A percentile compares a stretch with the other conserved stretches of the same genome.
Evolutionary conservation across 768 basidiomycete species (phyloP).

Genomic region (Lactifluus volemus): DNA sequence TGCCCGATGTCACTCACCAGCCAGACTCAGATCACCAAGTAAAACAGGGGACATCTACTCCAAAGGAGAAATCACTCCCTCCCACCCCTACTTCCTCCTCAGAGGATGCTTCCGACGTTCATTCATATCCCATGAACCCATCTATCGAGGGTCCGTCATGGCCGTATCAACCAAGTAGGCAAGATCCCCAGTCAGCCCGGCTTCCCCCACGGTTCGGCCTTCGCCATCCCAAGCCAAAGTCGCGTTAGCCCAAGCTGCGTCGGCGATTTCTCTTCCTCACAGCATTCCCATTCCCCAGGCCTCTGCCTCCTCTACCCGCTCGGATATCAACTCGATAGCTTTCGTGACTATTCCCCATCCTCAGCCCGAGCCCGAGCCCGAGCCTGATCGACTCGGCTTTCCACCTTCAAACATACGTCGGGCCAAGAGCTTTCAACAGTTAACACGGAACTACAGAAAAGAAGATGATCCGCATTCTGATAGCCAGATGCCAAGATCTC

Average conservation of each 20-base stretch:
- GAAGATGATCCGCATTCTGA: slow-evolving; percentile 20
- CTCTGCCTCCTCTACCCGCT: slow-evolving; percentile 32
- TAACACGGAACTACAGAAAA: slow-evolving; percentile 21
- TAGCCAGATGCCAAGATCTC: slow-evolving; percentile 29
- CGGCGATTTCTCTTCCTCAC: slow-evolving; percentile 52
- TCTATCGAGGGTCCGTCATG: not conserved
- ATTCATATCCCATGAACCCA: not conserved
- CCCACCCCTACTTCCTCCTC: slow-evolving; percentile 25
- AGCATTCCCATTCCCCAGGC: slow-evolving; percentile 41
- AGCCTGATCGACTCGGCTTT: slow-evolving; percentile 15
- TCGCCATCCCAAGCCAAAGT: slow-evolving; percentile 27
- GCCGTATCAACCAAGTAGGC: not conserved
- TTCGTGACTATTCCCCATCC: slow-evolving; percentile 30
- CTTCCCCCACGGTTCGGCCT: not conserved
- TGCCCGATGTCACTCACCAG: slow-evolving; percentile 22
- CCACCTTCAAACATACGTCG: slow-evolving; percentile 31
- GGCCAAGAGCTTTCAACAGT: slow-evolving; percentile 46
- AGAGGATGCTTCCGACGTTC: slow-evolving; percentile 6
- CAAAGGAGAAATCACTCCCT: slow-evolving; percentile 27
- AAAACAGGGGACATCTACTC: not conserved
- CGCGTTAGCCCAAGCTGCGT: slow-evolving; percentile 45
- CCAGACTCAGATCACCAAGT: slow-evolving; percentile 12
- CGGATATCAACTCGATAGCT: slow-evolving; percentile 43
- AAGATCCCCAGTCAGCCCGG: not conserved
- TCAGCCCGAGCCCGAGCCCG: not conserved